Conservation (phyloP, 78 protist genomes). For the Speleostelium caveatum region DNA sequence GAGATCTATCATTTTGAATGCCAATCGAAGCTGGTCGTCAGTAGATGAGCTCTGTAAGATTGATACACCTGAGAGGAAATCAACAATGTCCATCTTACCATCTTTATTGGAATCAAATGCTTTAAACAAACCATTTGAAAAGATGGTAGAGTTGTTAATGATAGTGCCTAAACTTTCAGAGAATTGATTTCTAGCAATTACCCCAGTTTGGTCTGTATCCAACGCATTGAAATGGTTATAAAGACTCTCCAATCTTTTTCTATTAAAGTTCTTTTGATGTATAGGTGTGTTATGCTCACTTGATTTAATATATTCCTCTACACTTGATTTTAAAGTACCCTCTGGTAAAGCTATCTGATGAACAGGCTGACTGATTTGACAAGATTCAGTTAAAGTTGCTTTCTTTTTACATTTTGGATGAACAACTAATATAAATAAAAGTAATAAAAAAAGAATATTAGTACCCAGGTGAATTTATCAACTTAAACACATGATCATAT, state of each 20-base stretch:
- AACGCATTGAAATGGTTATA: constrained; percentile 67
- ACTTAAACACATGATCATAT: too few species aligned
- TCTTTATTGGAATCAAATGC: constrained; percentile 40
- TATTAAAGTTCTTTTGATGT: constrained; percentile 19
- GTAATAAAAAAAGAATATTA: too few species aligned
- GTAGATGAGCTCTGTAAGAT: constrained; percentile 43
- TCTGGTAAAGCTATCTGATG: neutral
- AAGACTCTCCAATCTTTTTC: constrained; percentile 69
- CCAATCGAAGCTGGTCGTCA: constrained; percentile 49
- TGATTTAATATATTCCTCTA: neutral
- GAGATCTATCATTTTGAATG: constrained; percentile 56
- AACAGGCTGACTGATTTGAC: neutral
- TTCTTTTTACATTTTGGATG: constrained; percentile 68
- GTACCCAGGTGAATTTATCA: too few species aligned
- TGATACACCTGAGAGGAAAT: constrained; percentile 63
- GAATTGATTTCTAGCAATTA: constrained; percentile 46
- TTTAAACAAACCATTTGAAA: constrained; percentile 12
- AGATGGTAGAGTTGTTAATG: neutral
- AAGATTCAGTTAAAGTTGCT: constrained; percentile 48
- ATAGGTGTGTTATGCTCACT: neutral
- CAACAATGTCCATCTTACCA: constrained; percentile 47
- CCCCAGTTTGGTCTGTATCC: constrained; percentile 68
- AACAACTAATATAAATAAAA: too few species aligned
- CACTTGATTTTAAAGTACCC: neutral
- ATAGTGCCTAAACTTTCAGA: constrained; percentile 58